Base-by-base conservation (phyloP, 441 rosid species). In the Daphne laureola region DNA sequence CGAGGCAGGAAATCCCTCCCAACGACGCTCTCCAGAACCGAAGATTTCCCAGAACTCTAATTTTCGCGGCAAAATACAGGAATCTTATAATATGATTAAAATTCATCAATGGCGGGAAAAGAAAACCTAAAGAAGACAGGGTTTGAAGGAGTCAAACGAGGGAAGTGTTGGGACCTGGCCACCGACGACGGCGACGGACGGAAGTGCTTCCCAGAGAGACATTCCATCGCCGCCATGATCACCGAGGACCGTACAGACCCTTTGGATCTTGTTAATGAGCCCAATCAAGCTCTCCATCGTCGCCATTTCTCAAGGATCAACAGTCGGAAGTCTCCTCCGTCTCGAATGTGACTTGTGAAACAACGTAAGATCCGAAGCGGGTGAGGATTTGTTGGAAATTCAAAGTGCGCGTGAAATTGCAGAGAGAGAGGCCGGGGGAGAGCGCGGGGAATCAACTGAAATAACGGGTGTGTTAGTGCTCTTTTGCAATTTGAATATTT, bases 131-230 rank as follows among this genome's bases (percentile, higher is more conserved):
- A 51, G 9, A 17, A 47, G 13, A 38, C 18, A 53, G 7, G 43
- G 12, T 8, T 16, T 14, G 44, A 21, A 41, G 14, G 5, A 6
- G 40, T 31, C 2, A 31, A 31, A 31, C 38, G 7, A 1, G 38
- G 38, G 1, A 31, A 31, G 38, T 11, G 53, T 12, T 4, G 12
- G 14, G 46, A 93, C 99, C 96, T 90, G 99, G 64, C 99, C 98
- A 55, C 99, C 99, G 47, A 87, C 96, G 58, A 94, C 99, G 4
- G 95, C 96, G 68, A 94, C 99, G 45, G 98, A 73, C 35, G 95
- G 98, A 36, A 94, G 95, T 58, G 99, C 98, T 80, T 90, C 98
- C 98, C 99, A 90, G n/a, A 94, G 94, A 11, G 99, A 90, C 95
- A 90, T 78, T 62, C 97, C 96, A 67, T 87, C 88, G 64, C 99